These are phyloP conservation scores for Phytophthora pisi DNA, from an alignment of 352 stramenopile genomes.

Conservation along the genomic window DNA sequence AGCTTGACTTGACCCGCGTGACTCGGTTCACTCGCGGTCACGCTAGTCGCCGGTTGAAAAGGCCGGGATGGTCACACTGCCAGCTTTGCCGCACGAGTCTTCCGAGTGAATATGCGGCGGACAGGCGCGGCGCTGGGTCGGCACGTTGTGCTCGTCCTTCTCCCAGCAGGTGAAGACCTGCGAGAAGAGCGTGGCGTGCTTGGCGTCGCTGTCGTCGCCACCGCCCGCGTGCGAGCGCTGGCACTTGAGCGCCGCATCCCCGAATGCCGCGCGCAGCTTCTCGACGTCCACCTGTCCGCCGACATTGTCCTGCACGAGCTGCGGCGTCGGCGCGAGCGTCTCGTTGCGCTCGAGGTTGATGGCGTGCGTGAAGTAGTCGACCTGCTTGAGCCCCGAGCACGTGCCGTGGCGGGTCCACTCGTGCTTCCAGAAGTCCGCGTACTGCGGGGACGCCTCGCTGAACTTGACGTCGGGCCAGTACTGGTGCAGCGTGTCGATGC, in stretches of 20 bases:
- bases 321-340: conserved; percentile 61
- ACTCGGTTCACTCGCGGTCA: background rate
- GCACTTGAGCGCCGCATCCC: conserved; percentile 44
- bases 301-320: conserved; percentile 66
- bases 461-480: conserved; percentile 91
- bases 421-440: conserved; percentile 92
- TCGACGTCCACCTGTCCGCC: conserved; percentile 51
- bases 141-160: conserved; percentile 62
- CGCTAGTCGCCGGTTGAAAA: conserved; percentile 44
- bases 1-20: conserved; percentile 18
- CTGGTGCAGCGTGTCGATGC: conserved; percentile 70
- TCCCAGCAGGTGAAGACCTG: conserved; percentile 87
- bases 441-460: conserved; percentile 48
- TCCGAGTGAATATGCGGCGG: conserved; percentile 68
- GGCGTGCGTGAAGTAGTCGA: conserved; percentile 85
- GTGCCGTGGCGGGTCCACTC: conserved; percentile 95
- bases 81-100: conserved; percentile 63
- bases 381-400: conserved; percentile 87
- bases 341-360: conserved; percentile 83
- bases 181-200: conserved; percentile 49
- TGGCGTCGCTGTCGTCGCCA: background rate
- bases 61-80: conserved; percentile 56
- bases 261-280: conserved; percentile 54
- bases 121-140: conserved; percentile 58
- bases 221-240: conserved; percentile 4